phyloP scores from a whole-genome alignment of 192 early-diverging fungal genomes.

The Paraglomus brasilianum region DNA sequence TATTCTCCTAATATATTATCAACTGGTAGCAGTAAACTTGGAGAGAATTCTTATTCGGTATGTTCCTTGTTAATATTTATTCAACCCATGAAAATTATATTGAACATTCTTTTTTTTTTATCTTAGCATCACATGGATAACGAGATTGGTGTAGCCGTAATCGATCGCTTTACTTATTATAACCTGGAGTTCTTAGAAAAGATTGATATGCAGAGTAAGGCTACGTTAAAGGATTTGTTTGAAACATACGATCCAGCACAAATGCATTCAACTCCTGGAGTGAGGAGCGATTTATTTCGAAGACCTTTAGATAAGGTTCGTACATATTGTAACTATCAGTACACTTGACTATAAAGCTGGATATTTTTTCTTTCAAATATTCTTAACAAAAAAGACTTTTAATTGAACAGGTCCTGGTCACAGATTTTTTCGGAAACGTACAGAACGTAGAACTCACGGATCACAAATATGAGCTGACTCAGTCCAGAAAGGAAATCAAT shows the following conservation, averaged over 20 bases:
- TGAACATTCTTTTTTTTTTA: neutral
- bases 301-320: slow-evolving; percentile 75
- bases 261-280: slow-evolving; percentile 82
- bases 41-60: slow-evolving; percentile 92
- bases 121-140: slow-evolving; percentile 78
- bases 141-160: slow-evolving; percentile 95
- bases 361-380: neutral
- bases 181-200: slow-evolving; percentile 91
- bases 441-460: slow-evolving; percentile 85
- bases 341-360: neutral
- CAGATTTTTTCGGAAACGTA: slow-evolving; percentile 96
- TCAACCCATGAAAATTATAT: neutral
- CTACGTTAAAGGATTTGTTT: slow-evolving; percentile 77
- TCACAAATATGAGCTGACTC: slow-evolving; percentile 36
- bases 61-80: neutral
- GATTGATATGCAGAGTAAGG: slow-evolving; percentile 75
- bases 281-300: slow-evolving; percentile 81
- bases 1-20: slow-evolving; percentile 92
- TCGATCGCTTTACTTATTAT: slow-evolving; percentile 97
- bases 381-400: neutral
- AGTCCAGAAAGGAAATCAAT: too few species aligned
- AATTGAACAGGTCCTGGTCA: slow-evolving; percentile 61
- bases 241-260: slow-evolving; percentile 71
- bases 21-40: slow-evolving; percentile 80
- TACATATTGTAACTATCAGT: neutral